These are phyloP conservation scores for Huntiella bhutanensis DNA, from an alignment of 2,329 filamentous ascomycete species.

Conservation along the genomic window DNA sequence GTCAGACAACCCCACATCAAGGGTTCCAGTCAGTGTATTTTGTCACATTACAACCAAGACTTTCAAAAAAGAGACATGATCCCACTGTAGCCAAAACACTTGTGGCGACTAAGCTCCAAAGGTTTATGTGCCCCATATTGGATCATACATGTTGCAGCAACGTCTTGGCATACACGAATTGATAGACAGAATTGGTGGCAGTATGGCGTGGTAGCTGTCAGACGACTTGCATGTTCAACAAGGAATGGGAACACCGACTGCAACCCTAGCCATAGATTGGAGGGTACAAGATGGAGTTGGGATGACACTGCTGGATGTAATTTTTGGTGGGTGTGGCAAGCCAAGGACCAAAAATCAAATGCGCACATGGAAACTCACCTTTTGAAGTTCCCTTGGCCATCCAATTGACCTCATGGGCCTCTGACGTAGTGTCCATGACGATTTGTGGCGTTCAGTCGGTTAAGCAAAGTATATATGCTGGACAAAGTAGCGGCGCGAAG, in stretches of 20 bases:
- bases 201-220: not conserved
- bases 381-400: slow-evolving; percentile 64
- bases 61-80: too few relatives aligned
- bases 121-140: too few relatives aligned
- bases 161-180: not conserved
- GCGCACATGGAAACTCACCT: slow-evolving; percentile 33
- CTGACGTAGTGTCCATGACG: slow-evolving; percentile 60
- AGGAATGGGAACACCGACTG: not conserved
- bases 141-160: too few relatives aligned
- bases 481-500: too few relatives aligned
- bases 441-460: slow-evolving; percentile 12
- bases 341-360: not conserved
- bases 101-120: too few relatives aligned
- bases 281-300: not conserved
- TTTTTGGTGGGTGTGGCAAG: too few relatives aligned
- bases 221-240: not conserved
- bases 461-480: too few relatives aligned
- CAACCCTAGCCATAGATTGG: too few relatives aligned
- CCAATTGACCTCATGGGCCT: slow-evolving; percentile 69
- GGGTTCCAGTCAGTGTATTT: too few relatives aligned
- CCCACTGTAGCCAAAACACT: too few relatives aligned
- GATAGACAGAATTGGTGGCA: not conserved
- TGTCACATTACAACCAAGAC: too few relatives aligned
- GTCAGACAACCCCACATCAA: too few relatives aligned
- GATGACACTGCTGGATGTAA: not conserved